A percentile compares a stretch with the other conserved stretches of the same genome.
phyloP scores from a whole-genome alignment of 1,139 yeast species.

The Blastobotrys arbuscula region DNA sequence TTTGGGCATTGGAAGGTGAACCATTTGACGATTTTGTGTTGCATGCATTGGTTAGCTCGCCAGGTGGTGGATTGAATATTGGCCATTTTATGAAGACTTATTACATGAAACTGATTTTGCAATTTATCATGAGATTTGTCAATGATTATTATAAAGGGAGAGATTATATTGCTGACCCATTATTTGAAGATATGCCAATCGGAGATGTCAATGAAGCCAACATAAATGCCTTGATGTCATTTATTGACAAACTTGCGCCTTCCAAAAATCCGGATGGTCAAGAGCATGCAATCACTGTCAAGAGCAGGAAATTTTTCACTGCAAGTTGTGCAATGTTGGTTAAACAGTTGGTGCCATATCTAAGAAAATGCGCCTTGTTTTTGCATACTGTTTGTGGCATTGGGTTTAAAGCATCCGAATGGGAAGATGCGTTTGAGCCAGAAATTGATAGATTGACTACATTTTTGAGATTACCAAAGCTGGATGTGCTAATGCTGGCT shows the following conservation, averaged over 20 bases:
- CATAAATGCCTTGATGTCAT: not conserved
- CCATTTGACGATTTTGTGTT: conserved; percentile 24
- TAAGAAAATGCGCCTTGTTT: conserved; percentile 61
- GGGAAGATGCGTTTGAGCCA: conserved; percentile 47
- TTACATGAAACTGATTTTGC: conserved; percentile 11
- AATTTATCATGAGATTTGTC: not conserved
- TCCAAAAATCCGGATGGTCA: not conserved
- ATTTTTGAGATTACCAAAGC: conserved; percentile 47
- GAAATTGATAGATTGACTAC: conserved; percentile 57
- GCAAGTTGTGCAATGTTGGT: conserved; percentile 51
- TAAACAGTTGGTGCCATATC: conserved; percentile 57
- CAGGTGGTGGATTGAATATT: conserved; percentile 17
- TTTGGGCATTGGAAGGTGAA: not conserved
- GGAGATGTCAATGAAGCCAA: conserved; percentile 5
- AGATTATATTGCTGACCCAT: conserved; percentile 21
- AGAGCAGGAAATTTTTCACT: conserved; percentile 15
- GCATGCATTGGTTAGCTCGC: conserved; percentile 22
- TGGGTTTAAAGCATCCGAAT: conserved; percentile 38
- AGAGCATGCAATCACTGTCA: not conserved
- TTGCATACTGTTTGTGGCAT: conserved; percentile 55
- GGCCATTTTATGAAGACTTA: conserved; percentile 21
- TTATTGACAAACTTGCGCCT: not conserved
- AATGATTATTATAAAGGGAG: conserved; percentile 15
- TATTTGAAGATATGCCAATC: conserved; percentile 20
- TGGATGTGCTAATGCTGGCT: conserved; percentile 30